Evolutionary conservation across 2,329 filamentous ascomycete genomes (phyloP), one percentile per base, ranked within the genome.

Genomic region (Microcyclospora pomicola): DNA sequence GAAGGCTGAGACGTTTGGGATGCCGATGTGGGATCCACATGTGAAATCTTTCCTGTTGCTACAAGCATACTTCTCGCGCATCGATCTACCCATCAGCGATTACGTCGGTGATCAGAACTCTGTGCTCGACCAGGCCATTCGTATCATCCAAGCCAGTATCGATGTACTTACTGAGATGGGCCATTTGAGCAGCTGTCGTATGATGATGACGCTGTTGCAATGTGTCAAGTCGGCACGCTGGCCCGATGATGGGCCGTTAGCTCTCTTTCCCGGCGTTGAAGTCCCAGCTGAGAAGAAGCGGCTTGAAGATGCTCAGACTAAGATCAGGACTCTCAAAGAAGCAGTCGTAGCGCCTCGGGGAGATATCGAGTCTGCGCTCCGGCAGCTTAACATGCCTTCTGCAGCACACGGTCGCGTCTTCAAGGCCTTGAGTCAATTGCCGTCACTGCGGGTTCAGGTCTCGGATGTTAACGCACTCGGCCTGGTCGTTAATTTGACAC

Each of bases 1-100:
- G 37, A 62, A 69, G 24, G 72, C 71, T 5, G 71, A 76, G 13
- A 59, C 63, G 13, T 69, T 79, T 49, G 78, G 77, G 9, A 65
- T 95, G 31, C 88, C 88, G 1, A 82, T 98, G 78, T 98, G 91
- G 91, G 91, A 98, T 64, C 91, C 91, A 0, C 91, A 98, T 56
- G 85, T 96, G 55, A 98, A 98, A 60, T 78, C 91, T 0, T 96
- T 95, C 65, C 66, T 98, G 29, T 71, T 98, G 2, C 71, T 98
- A 0, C 92, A 98, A 61, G 86, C 91, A 0, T 86, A 95, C 62
- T 93, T 98, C 75, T 85, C 82, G 14, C 81, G 88, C 40, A 80
- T 96, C 48, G 78, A 88, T 38, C 75, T 98, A 3, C 92, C 92
- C 3, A 95, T 98, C 41, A 80, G 83, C 1, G 91, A 98, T 69